Evolutionary conservation across 345 rosid genomes (phyloP).

Genomic region (Viola odorata): DNA sequence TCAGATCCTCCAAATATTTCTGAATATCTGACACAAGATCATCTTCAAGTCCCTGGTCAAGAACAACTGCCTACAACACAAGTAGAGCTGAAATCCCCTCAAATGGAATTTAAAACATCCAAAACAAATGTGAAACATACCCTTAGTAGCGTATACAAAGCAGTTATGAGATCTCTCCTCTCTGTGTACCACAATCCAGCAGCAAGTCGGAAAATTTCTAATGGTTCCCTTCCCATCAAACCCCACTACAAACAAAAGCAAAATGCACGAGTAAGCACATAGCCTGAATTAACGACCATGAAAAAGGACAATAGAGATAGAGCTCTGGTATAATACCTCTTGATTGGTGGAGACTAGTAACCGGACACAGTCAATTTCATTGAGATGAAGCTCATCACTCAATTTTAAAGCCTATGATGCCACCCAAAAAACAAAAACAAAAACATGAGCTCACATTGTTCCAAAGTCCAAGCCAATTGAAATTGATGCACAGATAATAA

Average conservation of each 20-base stretch:
- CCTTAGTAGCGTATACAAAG: constrained; percentile 72
- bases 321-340: constrained; percentile 42
- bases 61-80: constrained; percentile 72
- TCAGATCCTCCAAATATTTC: constrained; percentile 67
- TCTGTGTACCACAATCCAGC: constrained; percentile 94
- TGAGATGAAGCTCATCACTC: constrained; percentile 88
- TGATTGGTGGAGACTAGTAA: constrained; percentile 86
- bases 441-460: background rate
- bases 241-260: constrained; percentile 51
- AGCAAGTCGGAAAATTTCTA: constrained; percentile 84
- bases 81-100: constrained; percentile 8
- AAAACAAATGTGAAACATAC: constrained; percentile 27
- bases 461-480: background rate
- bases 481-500: background rate
- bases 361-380: constrained; percentile 78
- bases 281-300: background rate
- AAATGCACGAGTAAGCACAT: background rate
- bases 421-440: constrained; percentile 1
- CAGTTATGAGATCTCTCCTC: constrained; percentile 76
- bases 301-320: constrained; percentile 9
- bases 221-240: constrained; percentile 71
- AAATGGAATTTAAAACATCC: constrained; percentile 10
- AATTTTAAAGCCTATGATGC: constrained; percentile 59
- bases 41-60: constrained; percentile 74
- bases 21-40: constrained; percentile 73